Conservation (phyloP, 352 stramenopile species). For the Peronospora farinosa region DNA sequence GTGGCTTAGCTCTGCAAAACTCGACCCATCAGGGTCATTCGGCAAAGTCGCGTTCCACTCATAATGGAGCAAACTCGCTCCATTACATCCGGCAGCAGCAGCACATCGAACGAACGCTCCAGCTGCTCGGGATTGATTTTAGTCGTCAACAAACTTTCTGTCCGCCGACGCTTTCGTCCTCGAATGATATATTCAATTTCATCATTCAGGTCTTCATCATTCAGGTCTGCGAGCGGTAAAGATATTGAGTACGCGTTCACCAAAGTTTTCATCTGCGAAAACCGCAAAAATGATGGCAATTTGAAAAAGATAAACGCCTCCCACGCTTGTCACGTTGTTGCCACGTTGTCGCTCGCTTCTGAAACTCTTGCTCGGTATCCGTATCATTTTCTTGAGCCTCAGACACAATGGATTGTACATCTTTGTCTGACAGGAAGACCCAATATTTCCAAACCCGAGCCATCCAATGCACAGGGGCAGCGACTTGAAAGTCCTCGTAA, state of each 20-base stretch:
- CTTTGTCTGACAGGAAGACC: conserved; percentile 35
- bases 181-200: conserved; percentile 7
- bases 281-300: conserved; percentile 7
- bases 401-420: conserved; percentile 33
- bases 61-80: conserved; percentile 63
- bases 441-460: conserved; percentile 44
- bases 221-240: conserved; percentile 6
- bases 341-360: conserved; percentile 10
- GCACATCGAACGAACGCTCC: conserved; percentile 40
- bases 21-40: conserved; percentile 48
- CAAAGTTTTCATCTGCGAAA: conserved; percentile 24
- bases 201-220: conserved; percentile 13
- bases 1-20: conserved; percentile 35
- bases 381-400: conserved; percentile 22
- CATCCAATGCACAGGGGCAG: conserved; percentile 50
- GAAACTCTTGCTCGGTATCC: conserved; percentile 14
- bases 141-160: background rate
- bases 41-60: conserved; percentile 61
- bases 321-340: conserved; percentile 11
- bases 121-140: conserved; percentile 27
- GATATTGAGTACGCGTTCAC: conserved; percentile 28
- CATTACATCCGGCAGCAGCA: conserved; percentile 65
- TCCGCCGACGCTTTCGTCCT: conserved; percentile 17
- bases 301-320: conserved; percentile 5
- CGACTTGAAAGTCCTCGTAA: conserved; percentile 40